phyloP scores from a whole-genome alignment of 768 basidiomycete species.

The Kwoniella botswanensis region DNA sequence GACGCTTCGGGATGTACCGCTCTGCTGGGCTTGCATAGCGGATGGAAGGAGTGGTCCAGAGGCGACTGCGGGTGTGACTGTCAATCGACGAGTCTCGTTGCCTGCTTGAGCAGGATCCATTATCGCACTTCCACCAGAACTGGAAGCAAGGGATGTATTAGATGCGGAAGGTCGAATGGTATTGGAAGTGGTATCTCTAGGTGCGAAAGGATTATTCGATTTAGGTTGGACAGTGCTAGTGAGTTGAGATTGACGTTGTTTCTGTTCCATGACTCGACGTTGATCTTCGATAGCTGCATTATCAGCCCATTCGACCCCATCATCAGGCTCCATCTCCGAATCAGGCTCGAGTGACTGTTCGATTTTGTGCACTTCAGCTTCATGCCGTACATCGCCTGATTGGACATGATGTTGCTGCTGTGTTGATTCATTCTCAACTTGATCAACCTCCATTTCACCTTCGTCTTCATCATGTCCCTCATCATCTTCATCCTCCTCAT shows the following conservation, averaged over 20 bases:
- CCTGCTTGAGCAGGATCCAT: constrained; percentile 70
- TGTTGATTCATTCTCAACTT: constrained; percentile 27
- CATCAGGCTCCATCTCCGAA: constrained; percentile 66
- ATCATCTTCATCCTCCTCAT: constrained; percentile 72
- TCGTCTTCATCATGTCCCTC: constrained; percentile 67
- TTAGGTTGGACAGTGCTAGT: constrained; percentile 42
- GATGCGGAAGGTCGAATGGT: constrained; percentile 51
- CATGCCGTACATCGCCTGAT: constrained; percentile 61
- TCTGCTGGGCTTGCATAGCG: constrained; percentile 32
- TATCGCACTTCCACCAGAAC: constrained; percentile 37
- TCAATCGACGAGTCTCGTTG: constrained; percentile 76
- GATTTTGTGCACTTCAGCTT: constrained; percentile 23
- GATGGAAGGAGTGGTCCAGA: constrained; percentile 37
- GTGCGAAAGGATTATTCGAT: constrained; percentile 51
- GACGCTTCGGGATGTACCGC: constrained; percentile 58
- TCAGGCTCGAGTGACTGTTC: constrained; percentile 52
- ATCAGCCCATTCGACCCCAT: constrained; percentile 89
- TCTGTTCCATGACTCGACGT: constrained; percentile 33
- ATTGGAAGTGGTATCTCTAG: constrained; percentile 7
- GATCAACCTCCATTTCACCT: constrained; percentile 57
- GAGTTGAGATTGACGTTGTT: constrained; percentile 19
- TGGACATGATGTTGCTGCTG: constrained; percentile 61
- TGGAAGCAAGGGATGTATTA: constrained; percentile 25
- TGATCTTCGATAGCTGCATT: constrained; percentile 65
- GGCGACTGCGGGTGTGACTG: constrained; percentile 76